Conservation (phyloP, 345 rosid genomes). For the Bruguiera gymnorhiza region DNA sequence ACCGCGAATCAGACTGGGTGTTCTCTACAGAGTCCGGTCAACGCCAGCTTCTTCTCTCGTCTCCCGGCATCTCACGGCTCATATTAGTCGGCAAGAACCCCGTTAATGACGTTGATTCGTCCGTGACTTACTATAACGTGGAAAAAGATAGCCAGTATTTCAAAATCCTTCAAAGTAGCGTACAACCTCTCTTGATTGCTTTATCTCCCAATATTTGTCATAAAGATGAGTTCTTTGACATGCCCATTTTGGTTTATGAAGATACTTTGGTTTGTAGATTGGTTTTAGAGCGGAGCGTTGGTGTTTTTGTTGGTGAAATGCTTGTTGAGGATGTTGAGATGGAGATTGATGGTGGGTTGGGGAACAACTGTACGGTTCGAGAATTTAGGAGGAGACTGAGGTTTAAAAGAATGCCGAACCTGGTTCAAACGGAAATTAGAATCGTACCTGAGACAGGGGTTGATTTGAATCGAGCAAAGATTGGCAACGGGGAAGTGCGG, state of each 20-base stretch:
- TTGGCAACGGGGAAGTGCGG: slow-evolving; percentile 24
- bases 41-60: slow-evolving; percentile 65
- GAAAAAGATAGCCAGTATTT: slow-evolving; percentile 14
- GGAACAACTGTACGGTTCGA: slow-evolving; percentile 17
- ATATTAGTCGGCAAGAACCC: slow-evolving; percentile 54
- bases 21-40: slow-evolving; percentile 90
- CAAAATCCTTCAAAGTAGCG: slow-evolving; percentile 24
- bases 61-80: slow-evolving; percentile 56
- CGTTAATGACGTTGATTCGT: slow-evolving; percentile 12
- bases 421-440: slow-evolving; percentile 60
- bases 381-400: slow-evolving; percentile 83
- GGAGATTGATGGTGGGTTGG: slow-evolving; percentile 16
- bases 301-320: slow-evolving; percentile 68
- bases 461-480: slow-evolving; percentile 18
- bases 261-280: slow-evolving; percentile 50
- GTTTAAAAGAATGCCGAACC: slow-evolving; percentile 80
- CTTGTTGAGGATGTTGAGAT: slow-evolving; percentile 71
- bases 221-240: slow-evolving; percentile 24
- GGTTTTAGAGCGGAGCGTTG: slow-evolving; percentile 48
- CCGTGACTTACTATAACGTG: slow-evolving; percentile 20
- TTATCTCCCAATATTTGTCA: slow-evolving; percentile 44
- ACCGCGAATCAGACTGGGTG: slow-evolving; percentile 76
- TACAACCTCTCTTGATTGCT: slow-evolving; percentile 48
- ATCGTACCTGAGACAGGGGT: slow-evolving; percentile 29
- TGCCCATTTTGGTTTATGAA: slow-evolving; percentile 56